Percentiles rank a stretch among this genome's conserved stretches.
phyloP scores from a whole-genome alignment of 768 basidiomycete species.

The Termitomyces sp. region DNA sequence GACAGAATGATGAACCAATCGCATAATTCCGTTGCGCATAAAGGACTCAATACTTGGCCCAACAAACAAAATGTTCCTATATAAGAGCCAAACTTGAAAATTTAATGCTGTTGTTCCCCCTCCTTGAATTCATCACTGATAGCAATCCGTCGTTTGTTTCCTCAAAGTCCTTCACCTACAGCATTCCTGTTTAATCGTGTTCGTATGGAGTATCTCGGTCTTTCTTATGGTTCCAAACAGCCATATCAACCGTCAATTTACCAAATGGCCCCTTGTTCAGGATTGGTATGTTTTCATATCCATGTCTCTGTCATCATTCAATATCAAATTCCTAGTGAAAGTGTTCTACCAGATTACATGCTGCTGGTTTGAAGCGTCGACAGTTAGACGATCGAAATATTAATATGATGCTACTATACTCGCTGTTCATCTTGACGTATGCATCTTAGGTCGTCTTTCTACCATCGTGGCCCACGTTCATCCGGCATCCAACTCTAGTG shows the following conservation, averaged over 20 bases:
- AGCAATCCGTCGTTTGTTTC: neutral
- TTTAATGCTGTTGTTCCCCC: neutral
- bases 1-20: slow-evolving; percentile 34
- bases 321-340: neutral
- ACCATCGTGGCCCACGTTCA: too few species aligned
- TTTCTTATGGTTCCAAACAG: neutral
- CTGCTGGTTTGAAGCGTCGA: neutral
- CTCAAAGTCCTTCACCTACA: neutral
- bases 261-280: neutral
- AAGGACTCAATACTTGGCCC: slow-evolving; percentile 37
- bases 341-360: neutral
- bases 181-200: neutral
- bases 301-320: neutral
- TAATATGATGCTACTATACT: neutral
- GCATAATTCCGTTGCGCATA: slow-evolving; percentile 45
- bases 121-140: neutral
- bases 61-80: slow-evolving; percentile 10
- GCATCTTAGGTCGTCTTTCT: neutral
- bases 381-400: neutral
- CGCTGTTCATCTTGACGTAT: neutral
- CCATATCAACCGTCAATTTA: neutral
- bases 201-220: neutral
- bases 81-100: neutral
- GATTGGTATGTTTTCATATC: neutral
- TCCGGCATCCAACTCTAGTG: neutral